Base-by-base conservation (phyloP, 352 stramenopile genomes). In the Blastocystis sp. region DNA sequence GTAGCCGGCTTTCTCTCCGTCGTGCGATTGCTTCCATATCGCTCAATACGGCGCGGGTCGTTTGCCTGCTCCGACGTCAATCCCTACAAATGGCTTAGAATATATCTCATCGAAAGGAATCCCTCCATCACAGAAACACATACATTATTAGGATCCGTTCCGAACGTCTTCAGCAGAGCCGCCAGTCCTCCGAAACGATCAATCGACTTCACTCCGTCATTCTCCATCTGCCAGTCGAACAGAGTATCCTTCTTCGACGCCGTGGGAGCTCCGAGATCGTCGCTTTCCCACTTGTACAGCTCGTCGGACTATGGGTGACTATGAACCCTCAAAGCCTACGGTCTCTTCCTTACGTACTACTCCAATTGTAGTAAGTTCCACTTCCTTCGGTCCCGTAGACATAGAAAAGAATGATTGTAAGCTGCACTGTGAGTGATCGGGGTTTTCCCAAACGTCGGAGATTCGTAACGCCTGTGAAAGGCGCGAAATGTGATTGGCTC, bases 201-300 rank as follows among this genome's bases (percentile, higher is more conserved):
- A n/a, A 84, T n/a, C n/a, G n/a, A 32, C 6, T 24, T 9, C 18
- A n/a, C 49, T 54, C 56, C 73, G 34, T 64, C 24, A 27, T 84
- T 84, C 4, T 84, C 49, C 14, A 46, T 54, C 34, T 69, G 73
- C 44, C 38, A 53, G 24, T 69, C 73, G 54, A 84, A 64, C 24
- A 72, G 34, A 64, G 73, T 76, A 24, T 84, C 56, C 27, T 84
- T 64, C 38, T 64, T 76, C 9, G 42, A 16, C 18, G 64, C 64
- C 8, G 42, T 54, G 4, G 64, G 64, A 32, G 64, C 64, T 21
- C 64, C 64, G n/a, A 76, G 29, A 21, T 76, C 64, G 4, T 53
- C 29, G 7, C 27, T 24, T 6, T 11, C 27, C 6, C 32, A 76
- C 29, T 40, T 36, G 56, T n/a, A 65, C 56, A 65, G 18, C 4